Conservation (phyloP, 192 early-diverging fungal genomes). For the Coemansia sp. region DNA sequence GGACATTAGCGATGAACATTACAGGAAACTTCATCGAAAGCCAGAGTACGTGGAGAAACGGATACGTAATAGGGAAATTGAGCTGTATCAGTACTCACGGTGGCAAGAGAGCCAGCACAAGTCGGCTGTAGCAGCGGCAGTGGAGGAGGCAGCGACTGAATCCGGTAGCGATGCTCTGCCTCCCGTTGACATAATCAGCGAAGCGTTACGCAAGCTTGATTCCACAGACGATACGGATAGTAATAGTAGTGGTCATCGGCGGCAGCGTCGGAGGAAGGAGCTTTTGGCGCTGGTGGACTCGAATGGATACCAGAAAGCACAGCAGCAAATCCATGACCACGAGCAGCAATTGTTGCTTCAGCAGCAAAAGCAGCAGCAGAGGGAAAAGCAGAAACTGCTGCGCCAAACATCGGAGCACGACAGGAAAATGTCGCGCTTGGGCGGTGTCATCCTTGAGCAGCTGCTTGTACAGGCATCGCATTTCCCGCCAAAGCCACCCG, state of each 20-base stretch:
- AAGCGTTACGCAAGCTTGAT: conserved; percentile 12
- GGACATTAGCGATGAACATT: conserved; percentile 37
- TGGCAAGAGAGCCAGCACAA: conserved; percentile 38
- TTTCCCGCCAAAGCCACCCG: conserved; percentile 9
- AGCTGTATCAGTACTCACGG: conserved; percentile 52
- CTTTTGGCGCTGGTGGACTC: conserved; percentile 13
- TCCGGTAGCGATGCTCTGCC: neutral
- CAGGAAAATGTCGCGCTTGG: conserved; percentile 16
- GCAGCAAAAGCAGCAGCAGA: neutral
- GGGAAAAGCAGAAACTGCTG: neutral
- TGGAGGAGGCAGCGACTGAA: conserved; percentile 6
- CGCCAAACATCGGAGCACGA: neutral
- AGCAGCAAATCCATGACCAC: neutral
- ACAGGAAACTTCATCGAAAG: conserved; percentile 36
- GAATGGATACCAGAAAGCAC: conserved; percentile 14
- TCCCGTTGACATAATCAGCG: conserved; percentile 13
- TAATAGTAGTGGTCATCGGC: neutral
- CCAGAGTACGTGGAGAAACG: conserved; percentile 51
- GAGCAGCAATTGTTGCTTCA: neutral
- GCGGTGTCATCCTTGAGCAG: conserved; percentile 44
- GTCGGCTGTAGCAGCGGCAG: conserved; percentile 8
- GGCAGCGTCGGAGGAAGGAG: conserved; percentile 17
- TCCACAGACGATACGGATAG: neutral
- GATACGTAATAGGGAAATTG: conserved; percentile 47
- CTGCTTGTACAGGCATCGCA: conserved; percentile 34